A percentile compares a stretch with the other conserved stretches of the same genome.
Evolutionary conservation across 192 early-diverging fungal genomes (phyloP).

Genomic region (Borealophlyctis nickersoniae): DNA sequence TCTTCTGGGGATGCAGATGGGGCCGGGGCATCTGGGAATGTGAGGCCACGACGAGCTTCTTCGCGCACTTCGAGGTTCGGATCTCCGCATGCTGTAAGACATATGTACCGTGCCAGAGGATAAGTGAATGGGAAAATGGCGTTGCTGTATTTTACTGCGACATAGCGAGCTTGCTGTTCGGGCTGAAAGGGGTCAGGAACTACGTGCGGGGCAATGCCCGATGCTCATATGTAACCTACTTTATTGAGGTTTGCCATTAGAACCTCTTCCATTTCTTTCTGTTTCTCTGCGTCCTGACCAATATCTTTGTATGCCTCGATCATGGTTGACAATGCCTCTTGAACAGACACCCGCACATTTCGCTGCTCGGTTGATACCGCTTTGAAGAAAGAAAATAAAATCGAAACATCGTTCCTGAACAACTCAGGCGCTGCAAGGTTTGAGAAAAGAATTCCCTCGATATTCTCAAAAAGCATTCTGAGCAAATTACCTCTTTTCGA

Average conservation of each 20-base stretch:
- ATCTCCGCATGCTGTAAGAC: constrained; percentile 37
- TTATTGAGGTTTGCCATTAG: constrained; percentile 45
- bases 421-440: constrained; percentile 58
- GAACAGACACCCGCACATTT: constrained; percentile 71
- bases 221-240: constrained; percentile 23
- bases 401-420: constrained; percentile 56
- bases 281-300: constrained; percentile 6
- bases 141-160: constrained; percentile 43
- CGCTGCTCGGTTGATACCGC: constrained; percentile 59
- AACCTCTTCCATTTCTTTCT: constrained; percentile 25
- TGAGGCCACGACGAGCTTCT: constrained; percentile 41
- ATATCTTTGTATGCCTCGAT: constrained; percentile 51
- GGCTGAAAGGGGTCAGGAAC: constrained; percentile 12
- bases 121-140: constrained; percentile 45
- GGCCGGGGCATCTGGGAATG: constrained; percentile 34
- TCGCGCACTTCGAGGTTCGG: constrained; percentile 50
- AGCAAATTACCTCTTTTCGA: constrained; percentile 67
- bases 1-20: background rate
- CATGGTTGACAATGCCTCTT: constrained; percentile 78
- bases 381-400: constrained; percentile 68
- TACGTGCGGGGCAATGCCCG: background rate
- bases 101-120: constrained; percentile 42
- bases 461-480: too few species aligned
- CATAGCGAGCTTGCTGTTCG: constrained; percentile 43
- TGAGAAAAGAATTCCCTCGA: too few species aligned